These are phyloP conservation scores for Excoecaria agallocha DNA, from an alignment of 345 rosid genomes.

Conservation along the genomic window DNA sequence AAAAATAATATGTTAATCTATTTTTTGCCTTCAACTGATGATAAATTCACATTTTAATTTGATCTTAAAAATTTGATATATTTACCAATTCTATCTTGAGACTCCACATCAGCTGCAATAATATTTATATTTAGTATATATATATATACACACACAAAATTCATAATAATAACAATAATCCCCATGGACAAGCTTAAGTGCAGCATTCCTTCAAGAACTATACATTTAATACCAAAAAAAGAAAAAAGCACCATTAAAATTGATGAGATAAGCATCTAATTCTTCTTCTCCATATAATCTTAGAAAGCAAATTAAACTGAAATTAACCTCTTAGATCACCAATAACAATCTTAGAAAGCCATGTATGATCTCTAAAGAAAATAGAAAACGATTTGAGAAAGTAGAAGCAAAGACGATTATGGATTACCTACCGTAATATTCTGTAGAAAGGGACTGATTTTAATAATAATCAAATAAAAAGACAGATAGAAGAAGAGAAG, in stretches of 20 bases:
- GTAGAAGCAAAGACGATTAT: too few species aligned
- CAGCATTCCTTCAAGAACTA: background rate
- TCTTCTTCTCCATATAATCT: background rate
- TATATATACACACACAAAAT: too few species aligned
- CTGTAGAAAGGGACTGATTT: too few species aligned
- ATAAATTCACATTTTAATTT: too few species aligned
- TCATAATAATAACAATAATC: background rate
- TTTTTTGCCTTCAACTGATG: too few species aligned
- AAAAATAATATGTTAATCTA: too few species aligned
- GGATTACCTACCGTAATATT: too few species aligned
- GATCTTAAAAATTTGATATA: too few species aligned
- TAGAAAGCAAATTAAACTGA: conserved; percentile 3
- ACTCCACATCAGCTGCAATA: too few species aligned
- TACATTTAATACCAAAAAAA: background rate
- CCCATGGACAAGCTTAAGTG: background rate
- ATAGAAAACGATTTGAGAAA: conserved; percentile 12
- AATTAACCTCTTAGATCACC: conserved; percentile 9
- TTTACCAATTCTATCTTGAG: too few species aligned
- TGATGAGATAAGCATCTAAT: conserved; percentile 13
- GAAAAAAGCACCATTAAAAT: conserved; percentile 9
- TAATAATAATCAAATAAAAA: background rate
- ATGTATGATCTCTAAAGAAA: background rate
- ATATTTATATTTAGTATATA: too few species aligned
- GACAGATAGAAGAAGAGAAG: background rate
- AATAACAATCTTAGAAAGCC: background rate